These are phyloP conservation scores for Clavispora vitiphila DNA, from an alignment of 805 yeast species.

Conservation along the genomic window DNA sequence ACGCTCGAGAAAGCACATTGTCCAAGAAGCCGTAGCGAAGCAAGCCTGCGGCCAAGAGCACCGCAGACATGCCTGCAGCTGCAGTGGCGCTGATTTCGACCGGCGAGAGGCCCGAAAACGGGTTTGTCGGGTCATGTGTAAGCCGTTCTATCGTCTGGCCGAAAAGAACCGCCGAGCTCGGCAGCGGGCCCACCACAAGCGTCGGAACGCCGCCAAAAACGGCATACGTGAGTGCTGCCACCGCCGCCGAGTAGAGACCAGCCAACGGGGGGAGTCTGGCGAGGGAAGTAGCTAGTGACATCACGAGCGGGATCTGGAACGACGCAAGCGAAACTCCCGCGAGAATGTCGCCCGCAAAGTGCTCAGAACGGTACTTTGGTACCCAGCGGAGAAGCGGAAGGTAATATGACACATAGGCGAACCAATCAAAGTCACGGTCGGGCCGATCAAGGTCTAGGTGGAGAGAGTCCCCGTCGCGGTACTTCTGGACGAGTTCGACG, in stretches of 20 bases:
- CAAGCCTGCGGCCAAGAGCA: constrained; percentile 28
- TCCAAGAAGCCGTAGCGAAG: constrained; percentile 84
- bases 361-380: constrained; percentile 18
- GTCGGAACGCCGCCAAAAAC: constrained; percentile 82
- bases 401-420: constrained; percentile 28
- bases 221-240: constrained; percentile 75
- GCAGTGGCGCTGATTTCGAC: constrained; percentile 18
- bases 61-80: constrained; percentile 15
- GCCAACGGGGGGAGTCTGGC: constrained; percentile 80
- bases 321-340: constrained; percentile 31
- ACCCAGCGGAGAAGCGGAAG: constrained; percentile 29
- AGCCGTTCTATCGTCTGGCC: constrained; percentile 65
- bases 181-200: constrained; percentile 90
- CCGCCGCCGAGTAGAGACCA: constrained; percentile 71
- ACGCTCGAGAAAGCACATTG: constrained; percentile 69
- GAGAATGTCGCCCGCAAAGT: constrained; percentile 24
- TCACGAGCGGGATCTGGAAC: constrained; percentile 43
- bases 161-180: constrained; percentile 75
- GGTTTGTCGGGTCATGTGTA: constrained; percentile 9
- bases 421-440: constrained; percentile 13
- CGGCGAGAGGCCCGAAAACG: constrained; percentile 35
- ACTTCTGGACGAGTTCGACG: constrained; percentile 14
- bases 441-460: constrained; percentile 6
- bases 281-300: constrained; percentile 75
- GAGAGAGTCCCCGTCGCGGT: constrained; percentile 7